Percentiles rank a stretch among this genome's conserved stretches.
These are phyloP conservation scores for Nakazawaea siamensis DNA, from an alignment of 805 yeast genomes.

Conservation along the genomic window DNA sequence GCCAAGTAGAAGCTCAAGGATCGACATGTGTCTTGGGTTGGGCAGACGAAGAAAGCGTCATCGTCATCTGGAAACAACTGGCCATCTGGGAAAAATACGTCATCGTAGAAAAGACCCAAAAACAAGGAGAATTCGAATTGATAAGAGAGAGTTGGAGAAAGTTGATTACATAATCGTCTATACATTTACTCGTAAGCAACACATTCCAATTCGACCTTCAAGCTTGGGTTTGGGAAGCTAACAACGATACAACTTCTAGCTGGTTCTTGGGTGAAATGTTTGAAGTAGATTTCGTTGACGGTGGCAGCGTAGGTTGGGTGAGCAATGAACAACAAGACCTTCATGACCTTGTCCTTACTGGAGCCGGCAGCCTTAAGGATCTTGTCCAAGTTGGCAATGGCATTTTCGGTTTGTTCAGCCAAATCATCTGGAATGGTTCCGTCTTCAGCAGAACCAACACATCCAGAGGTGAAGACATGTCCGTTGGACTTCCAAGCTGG, in stretches of 20 bases:
- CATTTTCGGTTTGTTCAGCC: slow-evolving; percentile 29
- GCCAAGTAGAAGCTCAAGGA: not conserved
- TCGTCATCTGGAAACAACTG: slow-evolving; percentile 66
- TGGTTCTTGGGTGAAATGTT: slow-evolving; percentile 33
- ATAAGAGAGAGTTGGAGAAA: slow-evolving; percentile 68
- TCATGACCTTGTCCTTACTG: slow-evolving; percentile 30
- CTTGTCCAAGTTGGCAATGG: slow-evolving; percentile 28
- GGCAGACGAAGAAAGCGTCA: slow-evolving; percentile 66
- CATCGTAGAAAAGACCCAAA: slow-evolving; percentile 40
- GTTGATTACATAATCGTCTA: slow-evolving; percentile 8
- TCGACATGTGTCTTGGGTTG: slow-evolving; percentile 53
- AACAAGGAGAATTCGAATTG: slow-evolving; percentile 39
- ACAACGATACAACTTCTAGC: slow-evolving; percentile 38
- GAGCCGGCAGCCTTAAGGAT: slow-evolving; percentile 31
- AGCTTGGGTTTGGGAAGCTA: slow-evolving; percentile 35
- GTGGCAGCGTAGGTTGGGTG: slow-evolving; percentile 28
- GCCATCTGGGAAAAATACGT: slow-evolving; percentile 85
- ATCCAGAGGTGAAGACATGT: slow-evolving; percentile 41
- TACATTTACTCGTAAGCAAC: slow-evolving; percentile 25
- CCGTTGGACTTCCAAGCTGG: slow-evolving; percentile 34
- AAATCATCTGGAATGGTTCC: slow-evolving; percentile 29
- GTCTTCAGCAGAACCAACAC: slow-evolving; percentile 30
- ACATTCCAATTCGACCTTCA: slow-evolving; percentile 43
- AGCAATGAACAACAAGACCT: slow-evolving; percentile 34
- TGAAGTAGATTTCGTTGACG: slow-evolving; percentile 32